These are phyloP conservation scores for Ascoidea asiatica DNA, from an alignment of 805 yeast species.

Conservation along the genomic window DNA sequence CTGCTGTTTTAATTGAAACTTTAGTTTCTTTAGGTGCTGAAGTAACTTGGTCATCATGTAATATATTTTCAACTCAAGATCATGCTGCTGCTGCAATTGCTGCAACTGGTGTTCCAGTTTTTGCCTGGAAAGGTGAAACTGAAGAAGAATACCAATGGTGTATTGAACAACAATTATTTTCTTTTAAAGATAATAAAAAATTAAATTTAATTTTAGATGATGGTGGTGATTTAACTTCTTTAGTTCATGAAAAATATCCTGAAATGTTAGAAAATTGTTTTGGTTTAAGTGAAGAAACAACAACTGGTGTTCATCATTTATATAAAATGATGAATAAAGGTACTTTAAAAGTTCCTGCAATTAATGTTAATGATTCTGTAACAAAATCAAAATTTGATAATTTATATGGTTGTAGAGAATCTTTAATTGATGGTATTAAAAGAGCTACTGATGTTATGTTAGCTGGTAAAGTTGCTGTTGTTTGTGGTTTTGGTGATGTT, in stretches of 20 bases:
- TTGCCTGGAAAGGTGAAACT: constrained; percentile 99
- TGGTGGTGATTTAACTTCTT: constrained; percentile 97
- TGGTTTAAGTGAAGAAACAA: constrained; percentile 98
- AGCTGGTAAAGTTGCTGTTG: constrained; percentile 98
- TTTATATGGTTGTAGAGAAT: constrained; percentile 99
- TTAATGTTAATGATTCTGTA: constrained; percentile 97
- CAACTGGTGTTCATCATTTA: constrained; percentile 99
- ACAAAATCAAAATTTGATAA: constrained; percentile 99
- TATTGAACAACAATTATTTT: constrained; percentile 96
- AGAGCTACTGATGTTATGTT: constrained; percentile 99
- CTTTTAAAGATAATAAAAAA: constrained; percentile 92
- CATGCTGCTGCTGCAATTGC: constrained; percentile 99
- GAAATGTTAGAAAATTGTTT: constrained; percentile 90
- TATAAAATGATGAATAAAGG: constrained; percentile 90
- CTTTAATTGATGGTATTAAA: constrained; percentile 96
- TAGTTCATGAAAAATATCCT: constrained; percentile 96
- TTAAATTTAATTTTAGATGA: constrained; percentile 96
- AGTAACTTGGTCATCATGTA: constrained; percentile 98
- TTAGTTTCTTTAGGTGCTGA: constrained; percentile 96
- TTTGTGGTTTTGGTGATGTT: constrained; percentile 99
- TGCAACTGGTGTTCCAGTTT: constrained; percentile 97
- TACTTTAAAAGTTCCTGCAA: constrained; percentile 93
- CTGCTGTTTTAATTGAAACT: constrained; percentile 97
- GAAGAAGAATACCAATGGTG: constrained; percentile 99
- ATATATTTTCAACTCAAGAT: constrained; percentile 98